Conservation (phyloP, 2,329 filamentous ascomycete species). For the Alternaria consortialis region DNA sequence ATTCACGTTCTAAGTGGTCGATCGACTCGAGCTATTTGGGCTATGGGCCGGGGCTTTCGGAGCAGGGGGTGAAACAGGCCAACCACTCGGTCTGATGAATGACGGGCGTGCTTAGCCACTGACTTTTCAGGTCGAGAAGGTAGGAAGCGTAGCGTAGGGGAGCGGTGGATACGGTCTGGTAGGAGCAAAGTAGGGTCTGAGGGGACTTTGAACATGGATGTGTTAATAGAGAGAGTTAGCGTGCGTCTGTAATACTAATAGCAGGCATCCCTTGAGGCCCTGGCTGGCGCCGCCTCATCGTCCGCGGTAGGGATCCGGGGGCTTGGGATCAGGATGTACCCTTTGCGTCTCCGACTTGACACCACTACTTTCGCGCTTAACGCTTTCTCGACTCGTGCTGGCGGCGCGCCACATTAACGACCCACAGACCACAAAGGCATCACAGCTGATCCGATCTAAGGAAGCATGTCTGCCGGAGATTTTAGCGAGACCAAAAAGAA, state of each 20-base stretch:
- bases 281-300: slow-evolving; percentile 41
- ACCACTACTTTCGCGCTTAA: slow-evolving; percentile 41
- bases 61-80: slow-evolving; percentile 50
- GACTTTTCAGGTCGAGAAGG: slow-evolving; percentile 36
- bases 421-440: slow-evolving; percentile 44
- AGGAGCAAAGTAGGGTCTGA: slow-evolving; percentile 44
- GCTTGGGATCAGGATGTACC: slow-evolving; percentile 43
- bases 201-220: slow-evolving; percentile 43
- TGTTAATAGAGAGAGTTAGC: slow-evolving; percentile 45
- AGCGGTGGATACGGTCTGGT: slow-evolving; percentile 41
- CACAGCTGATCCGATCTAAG: slow-evolving; percentile 45
- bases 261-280: slow-evolving; percentile 41
- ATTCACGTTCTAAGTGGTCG: slow-evolving; percentile 50
- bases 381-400: slow-evolving; percentile 46
- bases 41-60: slow-evolving; percentile 40
- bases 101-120: slow-evolving; percentile 50
- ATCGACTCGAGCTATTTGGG: slow-evolving; percentile 48
- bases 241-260: slow-evolving; percentile 45
- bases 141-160: slow-evolving; percentile 39
- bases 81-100: slow-evolving; percentile 47
- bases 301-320: slow-evolving; percentile 48
- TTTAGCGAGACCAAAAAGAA: slow-evolving; percentile 44
- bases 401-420: slow-evolving; percentile 48
- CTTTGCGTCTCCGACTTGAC: slow-evolving; percentile 44
- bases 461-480: slow-evolving; percentile 39